These are phyloP conservation scores for Cryptococcus wingfieldii DNA, from an alignment of 1,284 basidiomycete genomes.

Conservation along the genomic window DNA sequence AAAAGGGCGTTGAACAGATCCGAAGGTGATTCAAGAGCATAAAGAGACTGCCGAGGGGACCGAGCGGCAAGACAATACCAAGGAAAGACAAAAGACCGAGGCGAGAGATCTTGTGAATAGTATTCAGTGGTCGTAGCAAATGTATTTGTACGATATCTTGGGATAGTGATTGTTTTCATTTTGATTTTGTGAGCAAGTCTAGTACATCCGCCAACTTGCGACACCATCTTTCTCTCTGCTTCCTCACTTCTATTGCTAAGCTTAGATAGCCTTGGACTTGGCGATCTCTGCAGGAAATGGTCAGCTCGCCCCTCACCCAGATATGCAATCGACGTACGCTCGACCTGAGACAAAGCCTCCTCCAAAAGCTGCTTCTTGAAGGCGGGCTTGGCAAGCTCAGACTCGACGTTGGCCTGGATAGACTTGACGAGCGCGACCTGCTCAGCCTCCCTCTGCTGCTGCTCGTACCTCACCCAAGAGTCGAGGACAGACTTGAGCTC, in stretches of 20 bases:
- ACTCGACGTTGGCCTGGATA: conserved; percentile 81
- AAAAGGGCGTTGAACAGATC: conserved; percentile 14
- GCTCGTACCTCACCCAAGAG: conserved; percentile 97
- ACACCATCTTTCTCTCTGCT: background rate
- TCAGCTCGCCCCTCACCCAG: background rate
- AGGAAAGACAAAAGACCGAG: background rate
- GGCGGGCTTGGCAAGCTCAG: conserved; percentile 81
- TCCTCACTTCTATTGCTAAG: background rate
- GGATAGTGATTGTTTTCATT: conserved; percentile 4
- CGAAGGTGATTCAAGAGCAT: conserved; percentile 10
- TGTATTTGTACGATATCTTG: background rate
- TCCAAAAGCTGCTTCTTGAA: conserved; percentile 86
- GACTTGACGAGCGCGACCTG: conserved; percentile 83
- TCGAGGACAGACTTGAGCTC: conserved; percentile 95
- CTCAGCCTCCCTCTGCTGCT: conserved; percentile 92
- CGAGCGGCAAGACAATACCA: background rate
- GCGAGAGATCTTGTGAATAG: too few relatives aligned
- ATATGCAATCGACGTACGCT: conserved; percentile 66
- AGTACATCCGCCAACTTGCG: conserved; percentile 4
- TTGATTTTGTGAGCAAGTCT: conserved; percentile 10
- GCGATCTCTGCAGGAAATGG: conserved; percentile 56
- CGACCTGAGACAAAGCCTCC: conserved; percentile 82
- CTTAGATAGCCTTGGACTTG: conserved; percentile 65
- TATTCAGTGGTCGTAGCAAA: background rate
- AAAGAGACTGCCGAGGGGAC: background rate